phyloP scores from a whole-genome alignment of 352 stramenopile genomes.

The Thalassiosira sp. region DNA sequence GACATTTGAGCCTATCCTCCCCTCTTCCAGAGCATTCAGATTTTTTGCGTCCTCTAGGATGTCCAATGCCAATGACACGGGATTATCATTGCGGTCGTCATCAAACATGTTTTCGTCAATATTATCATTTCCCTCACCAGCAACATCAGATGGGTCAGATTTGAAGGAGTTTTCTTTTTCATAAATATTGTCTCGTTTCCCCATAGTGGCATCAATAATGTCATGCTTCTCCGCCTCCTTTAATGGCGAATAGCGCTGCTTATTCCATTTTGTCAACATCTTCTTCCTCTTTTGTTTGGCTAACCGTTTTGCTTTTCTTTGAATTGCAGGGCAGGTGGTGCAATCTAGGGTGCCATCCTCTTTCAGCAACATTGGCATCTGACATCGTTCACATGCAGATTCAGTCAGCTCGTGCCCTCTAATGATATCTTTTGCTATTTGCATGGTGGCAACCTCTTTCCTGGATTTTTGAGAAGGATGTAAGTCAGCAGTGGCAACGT shows the following conservation, averaged over 20 bases:
- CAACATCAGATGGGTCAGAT: no score
- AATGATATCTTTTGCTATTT: conserved; percentile 51
- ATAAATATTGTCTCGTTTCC: no score
- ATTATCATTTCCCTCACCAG: neutral
- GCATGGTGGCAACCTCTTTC: conserved; percentile 45
- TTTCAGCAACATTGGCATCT: conserved; percentile 52
- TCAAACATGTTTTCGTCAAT: neutral
- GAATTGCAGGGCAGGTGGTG: conserved; percentile 42
- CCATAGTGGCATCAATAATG: no score
- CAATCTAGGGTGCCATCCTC: conserved; percentile 22
- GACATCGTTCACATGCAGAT: conserved; percentile 40
- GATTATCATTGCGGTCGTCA: neutral
- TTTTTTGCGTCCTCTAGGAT: conserved; percentile 10
- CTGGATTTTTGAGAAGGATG: conserved; percentile 1
- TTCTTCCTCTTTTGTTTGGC: conserved; percentile 41
- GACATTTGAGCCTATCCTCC: neutral
- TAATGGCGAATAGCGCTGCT: neutral
- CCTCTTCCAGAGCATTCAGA: conserved; percentile 16
- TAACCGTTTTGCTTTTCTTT: conserved; percentile 37
- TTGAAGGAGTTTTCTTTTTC: no score
- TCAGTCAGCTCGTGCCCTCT: conserved; percentile 42
- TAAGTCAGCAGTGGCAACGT: no score
- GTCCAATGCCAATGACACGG: conserved; percentile 10
- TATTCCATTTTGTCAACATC: neutral
- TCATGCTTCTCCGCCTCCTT: no score